Percentiles rank a stretch among this genome's conserved stretches.
Evolutionary conservation across 2,329 filamentous ascomycete species (phyloP).

Genomic region (Pseudopyricularia cyperi): DNA sequence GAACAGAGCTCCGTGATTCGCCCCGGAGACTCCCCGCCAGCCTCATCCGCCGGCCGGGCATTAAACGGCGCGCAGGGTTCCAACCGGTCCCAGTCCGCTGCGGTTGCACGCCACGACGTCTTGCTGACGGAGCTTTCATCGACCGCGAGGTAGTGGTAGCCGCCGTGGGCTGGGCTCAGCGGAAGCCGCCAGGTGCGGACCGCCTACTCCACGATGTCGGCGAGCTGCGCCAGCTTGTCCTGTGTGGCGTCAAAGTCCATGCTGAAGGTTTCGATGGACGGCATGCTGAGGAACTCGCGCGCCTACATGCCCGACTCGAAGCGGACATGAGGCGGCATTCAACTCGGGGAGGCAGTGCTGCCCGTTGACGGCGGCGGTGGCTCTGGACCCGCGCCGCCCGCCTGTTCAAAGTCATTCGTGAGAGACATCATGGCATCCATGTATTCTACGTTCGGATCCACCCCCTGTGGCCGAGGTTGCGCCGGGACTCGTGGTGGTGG

Average conservation of each 20-base stretch:
- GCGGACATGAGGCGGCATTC: neutral
- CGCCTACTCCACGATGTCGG: neutral
- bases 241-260: conserved; percentile 1
- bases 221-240: neutral
- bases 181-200: neutral
- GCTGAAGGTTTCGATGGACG: conserved; percentile 1
- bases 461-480: neutral
- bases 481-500: neutral
- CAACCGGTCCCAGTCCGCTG: neutral
- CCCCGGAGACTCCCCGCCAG: neutral
- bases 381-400: neutral
- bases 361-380: neutral
- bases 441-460: neutral
- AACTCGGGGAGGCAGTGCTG: neutral
- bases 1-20: neutral
- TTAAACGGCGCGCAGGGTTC: neutral
- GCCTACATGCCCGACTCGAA: neutral
- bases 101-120: neutral
- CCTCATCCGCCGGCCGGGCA: neutral
- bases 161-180: conserved; percentile 1
- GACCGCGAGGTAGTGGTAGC: neutral
- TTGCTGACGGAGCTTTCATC: neutral
- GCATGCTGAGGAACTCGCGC: conserved; percentile 1
- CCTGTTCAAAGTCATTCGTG: neutral
- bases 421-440: neutral